Evolutionary conservation across 202 grass and related monocot species (phyloP), one percentile per base, ranked within the genome.

Genomic region (Zoysia matrella): DNA sequence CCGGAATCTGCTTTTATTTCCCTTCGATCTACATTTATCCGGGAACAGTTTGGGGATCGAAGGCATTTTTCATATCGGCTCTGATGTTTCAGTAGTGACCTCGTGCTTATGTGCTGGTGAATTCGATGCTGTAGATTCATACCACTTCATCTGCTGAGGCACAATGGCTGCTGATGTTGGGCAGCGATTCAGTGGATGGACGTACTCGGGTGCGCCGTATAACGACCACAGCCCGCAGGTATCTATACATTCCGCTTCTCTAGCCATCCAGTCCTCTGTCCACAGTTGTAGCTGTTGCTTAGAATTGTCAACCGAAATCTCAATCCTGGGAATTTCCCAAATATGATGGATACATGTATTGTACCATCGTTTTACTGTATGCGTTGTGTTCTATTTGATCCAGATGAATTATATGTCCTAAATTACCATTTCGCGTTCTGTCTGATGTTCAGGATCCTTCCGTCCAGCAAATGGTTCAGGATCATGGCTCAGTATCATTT

Each of bases 401-500:
- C 12, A 51, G 48, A 51, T 52, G 51, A 47, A 53, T 67, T 9
- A 57, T 7, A n/a, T 75, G 7, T 64, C 12, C n/a, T 51, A 14
- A 63, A 47, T 71, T 73, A 3, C 18, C 8, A 72, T 67, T 82
- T 71, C 6, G 0, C 5, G n/a, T 67, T 76, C 0, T 74, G 2
- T 58, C 36, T 88, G 47, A 6, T 71, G 42, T 47, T 39, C 89
- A 94, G 89, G 86, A 90, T 71, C 78, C 65, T 55, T 81, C 86
- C 11, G 66, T 88, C 78, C 82, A 90, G 47, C 66, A 97, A 87
- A 91, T 97, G 90, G 47, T 89, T 15, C 77, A 71, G 73, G 79
- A 90, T 72, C 94, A 97, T 85, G 91, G 89, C 0, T 94, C 91
- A 18, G 85, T 92, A 47, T 97, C 94, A 40, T 97, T 97, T 69